Evolutionary conservation across 352 stramenopile species (phyloP), one percentile per base, ranked within the genome.

Genomic region (Nothophytophthora sp.): DNA sequence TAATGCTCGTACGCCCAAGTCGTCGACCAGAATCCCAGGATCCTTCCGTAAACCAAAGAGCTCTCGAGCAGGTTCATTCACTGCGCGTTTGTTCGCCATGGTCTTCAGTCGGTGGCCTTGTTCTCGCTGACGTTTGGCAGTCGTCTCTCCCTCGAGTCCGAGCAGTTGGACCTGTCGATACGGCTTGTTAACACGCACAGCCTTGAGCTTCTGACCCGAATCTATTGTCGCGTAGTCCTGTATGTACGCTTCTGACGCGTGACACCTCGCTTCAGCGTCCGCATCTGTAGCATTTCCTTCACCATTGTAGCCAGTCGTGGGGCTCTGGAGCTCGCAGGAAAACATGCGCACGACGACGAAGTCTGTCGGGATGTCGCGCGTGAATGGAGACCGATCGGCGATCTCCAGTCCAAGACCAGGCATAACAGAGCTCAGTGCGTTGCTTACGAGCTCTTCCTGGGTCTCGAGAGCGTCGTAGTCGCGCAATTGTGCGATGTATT

Each of bases 311-410:
- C 43, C 34, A n/a, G 23, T 12, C 23, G n/a, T 3, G 33, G 40
- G 37, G n/a, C 18, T n/a, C 15, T n/a, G 7, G 13, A 33, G 4
- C 7, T 16, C 55, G 29, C 79, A 90, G 18, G 52, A 58, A 55
- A 76, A 88, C 3, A 84, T 45, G 37, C 61, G 63, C 28, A 88
- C 38, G 10, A 84, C 41, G 1, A 88, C 79, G 32, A 90, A 90
- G 60, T 90, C 76, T 23, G 76, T 88, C 12, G 79, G 79, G 4
- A 59, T 52, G 16, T 70, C 43, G 6, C 20, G 49, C 2, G 65
- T 61, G 19, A 73, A 76, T 11, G 19, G 20, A 20, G 63, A 68
- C 4, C 76, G 59, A 24, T 18, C 13, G 12, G 43, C 27, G 28
- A 86, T 58, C 12, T 46, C 47, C 15, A 84, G 18, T 19, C 63